A percentile compares a stretch with the other conserved stretches of the same genome.
Conservation (phyloP, 768 basidiomycete genomes). For the Tephrocybe sp. region DNA sequence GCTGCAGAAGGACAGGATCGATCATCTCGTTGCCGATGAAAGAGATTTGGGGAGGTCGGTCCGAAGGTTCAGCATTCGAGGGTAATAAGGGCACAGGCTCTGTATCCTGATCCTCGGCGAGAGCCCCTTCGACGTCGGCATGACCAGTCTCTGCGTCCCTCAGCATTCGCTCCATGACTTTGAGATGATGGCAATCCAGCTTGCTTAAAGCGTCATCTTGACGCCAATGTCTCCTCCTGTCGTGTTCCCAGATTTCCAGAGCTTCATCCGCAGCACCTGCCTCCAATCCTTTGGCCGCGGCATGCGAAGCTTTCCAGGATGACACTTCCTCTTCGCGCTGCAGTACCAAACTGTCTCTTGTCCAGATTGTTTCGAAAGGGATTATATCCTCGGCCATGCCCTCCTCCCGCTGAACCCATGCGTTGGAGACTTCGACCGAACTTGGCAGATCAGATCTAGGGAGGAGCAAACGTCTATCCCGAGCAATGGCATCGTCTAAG, state of each 20-base stretch:
- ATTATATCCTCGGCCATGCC: conserved; percentile 29
- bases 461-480: conserved; percentile 5
- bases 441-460: conserved; percentile 25
- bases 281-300: conserved; percentile 3
- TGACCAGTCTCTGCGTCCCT: conserved; percentile 13
- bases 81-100: neutral
- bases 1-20: conserved; percentile 11
- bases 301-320: conserved; percentile 7
- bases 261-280: conserved; percentile 8
- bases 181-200: conserved; percentile 22
- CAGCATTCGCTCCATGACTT: conserved; percentile 24
- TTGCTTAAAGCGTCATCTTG: conserved; percentile 21
- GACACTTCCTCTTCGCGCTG: conserved; percentile 18
- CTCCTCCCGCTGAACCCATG: conserved; percentile 51
- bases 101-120: conserved; percentile 17
- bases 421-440: conserved; percentile 49
- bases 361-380: conserved; percentile 26
- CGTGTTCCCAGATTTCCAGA: conserved; percentile 17
- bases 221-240: conserved; percentile 20
- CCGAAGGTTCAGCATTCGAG: conserved; percentile 5
- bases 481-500: conserved; percentile 38
- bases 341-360: conserved; percentile 17
- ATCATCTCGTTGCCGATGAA: conserved; percentile 11
- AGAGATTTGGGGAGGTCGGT: conserved; percentile 7
- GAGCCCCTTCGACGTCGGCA: conserved; percentile 8